Evolutionary conservation across 2,329 filamentous ascomycete species (phyloP).

Genomic region (Pseudocercospora musae): DNA sequence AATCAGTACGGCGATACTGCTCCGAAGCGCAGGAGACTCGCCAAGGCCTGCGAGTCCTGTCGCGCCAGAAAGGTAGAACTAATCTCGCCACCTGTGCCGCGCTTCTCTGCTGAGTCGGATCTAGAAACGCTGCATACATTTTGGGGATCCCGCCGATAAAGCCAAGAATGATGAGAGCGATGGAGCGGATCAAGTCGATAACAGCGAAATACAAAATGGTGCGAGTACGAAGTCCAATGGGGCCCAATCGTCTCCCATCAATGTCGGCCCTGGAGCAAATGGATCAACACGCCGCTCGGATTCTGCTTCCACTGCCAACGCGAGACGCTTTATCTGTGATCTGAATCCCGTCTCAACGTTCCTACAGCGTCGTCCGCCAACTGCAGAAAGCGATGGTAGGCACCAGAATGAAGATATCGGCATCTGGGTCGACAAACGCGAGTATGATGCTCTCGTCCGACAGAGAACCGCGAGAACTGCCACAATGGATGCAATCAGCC

Average conservation of each 20-base stretch:
- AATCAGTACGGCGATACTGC: conserved; percentile 33
- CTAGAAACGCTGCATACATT: conserved; percentile 36
- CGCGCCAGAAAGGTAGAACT: conserved; percentile 30
- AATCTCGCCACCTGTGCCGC: background rate
- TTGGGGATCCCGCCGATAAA: conserved; percentile 16
- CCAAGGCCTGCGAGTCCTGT: conserved; percentile 35
- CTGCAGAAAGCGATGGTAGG: conserved; percentile 15
- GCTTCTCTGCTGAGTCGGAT: conserved; percentile 5
- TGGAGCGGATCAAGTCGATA: background rate
- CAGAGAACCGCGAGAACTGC: conserved; percentile 20
- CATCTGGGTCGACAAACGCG: conserved; percentile 36
- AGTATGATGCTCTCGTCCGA: conserved; percentile 31
- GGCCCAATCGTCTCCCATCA: background rate
- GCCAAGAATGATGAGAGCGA: conserved; percentile 5
- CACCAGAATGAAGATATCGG: conserved; percentile 31
- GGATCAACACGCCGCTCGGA: background rate
- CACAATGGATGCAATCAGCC: background rate
- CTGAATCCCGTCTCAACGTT: conserved; percentile 48
- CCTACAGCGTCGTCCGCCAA: conserved; percentile 37
- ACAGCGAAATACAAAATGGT: conserved; percentile 3
- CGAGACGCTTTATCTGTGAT: conserved; percentile 32
- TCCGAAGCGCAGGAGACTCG: conserved; percentile 33
- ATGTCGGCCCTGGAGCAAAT: background rate
- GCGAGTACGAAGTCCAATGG: background rate
- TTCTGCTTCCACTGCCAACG: background rate